Percentiles rank a stretch among this genome's conserved stretches.
These are phyloP conservation scores for Ascochyta fabae DNA, from an alignment of 2,329 filamentous ascomycete species.

Conservation along the genomic window DNA sequence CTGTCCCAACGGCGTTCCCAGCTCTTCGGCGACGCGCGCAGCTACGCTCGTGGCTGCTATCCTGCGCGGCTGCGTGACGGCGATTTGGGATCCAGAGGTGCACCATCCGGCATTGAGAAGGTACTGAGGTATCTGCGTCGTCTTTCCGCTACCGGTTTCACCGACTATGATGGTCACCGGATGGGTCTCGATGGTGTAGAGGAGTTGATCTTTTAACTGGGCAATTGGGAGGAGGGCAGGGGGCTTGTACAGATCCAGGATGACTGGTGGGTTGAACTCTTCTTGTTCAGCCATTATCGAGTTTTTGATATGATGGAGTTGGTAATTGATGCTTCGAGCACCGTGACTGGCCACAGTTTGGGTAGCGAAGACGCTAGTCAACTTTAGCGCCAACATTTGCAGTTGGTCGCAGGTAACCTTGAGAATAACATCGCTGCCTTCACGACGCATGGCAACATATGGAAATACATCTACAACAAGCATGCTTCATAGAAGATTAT, in stretches of 20 bases:
- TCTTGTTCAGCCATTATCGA: conserved; percentile 45
- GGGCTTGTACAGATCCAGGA: conserved; percentile 86
- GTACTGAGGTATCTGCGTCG: conserved; percentile 93
- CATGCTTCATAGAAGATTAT: too few species aligned
- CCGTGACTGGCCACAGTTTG: not conserved
- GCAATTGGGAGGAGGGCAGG: conserved; percentile 84
- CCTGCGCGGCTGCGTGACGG: conserved; percentile 88
- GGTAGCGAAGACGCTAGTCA: not conserved
- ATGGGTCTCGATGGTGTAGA: conserved; percentile 85
- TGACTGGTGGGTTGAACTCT: conserved; percentile 59
- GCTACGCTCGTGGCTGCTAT: conserved; percentile 93
- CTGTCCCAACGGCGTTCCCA: conserved; percentile 83
- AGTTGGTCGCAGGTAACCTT: too few species aligned
- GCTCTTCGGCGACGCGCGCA: conserved; percentile 85
- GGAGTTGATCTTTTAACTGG: conserved; percentile 76
- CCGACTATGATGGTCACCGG: conserved; percentile 89
- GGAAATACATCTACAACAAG: too few species aligned
- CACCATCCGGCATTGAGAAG: conserved; percentile 91
- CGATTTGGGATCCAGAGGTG: conserved; percentile 79
- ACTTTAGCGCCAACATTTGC: not conserved
- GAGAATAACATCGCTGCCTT: too few species aligned
- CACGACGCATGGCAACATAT: too few species aligned
- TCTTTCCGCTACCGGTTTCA: conserved; percentile 84
- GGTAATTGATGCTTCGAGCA: not conserved
- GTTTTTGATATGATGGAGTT: not conserved